A percentile compares a stretch with the other conserved stretches of the same genome.
phyloP scores from a whole-genome alignment of 2,329 filamentous ascomycete species.

The Cladosporium oxysporum region DNA sequence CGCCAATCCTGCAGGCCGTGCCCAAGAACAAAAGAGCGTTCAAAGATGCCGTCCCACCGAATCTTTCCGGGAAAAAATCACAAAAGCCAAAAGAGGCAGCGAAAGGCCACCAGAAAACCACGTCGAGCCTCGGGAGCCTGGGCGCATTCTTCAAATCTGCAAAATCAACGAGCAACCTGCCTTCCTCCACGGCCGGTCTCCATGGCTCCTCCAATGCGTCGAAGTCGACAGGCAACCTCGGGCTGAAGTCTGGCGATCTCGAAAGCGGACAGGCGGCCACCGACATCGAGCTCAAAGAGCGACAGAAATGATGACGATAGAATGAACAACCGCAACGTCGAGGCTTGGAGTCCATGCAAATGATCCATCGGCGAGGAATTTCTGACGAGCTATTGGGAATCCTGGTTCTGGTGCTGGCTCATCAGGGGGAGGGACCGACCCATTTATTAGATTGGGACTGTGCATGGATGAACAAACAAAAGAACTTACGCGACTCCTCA shows the following conservation, averaged over 20 bases:
- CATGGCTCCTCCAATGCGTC: not conserved
- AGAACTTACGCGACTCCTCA: not conserved
- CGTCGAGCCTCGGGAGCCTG: conserved; percentile 9
- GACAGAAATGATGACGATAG: not conserved
- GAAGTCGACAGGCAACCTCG: conserved; percentile 2
- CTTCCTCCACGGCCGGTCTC: not conserved
- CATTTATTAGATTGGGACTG: not conserved
- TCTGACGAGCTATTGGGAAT: not conserved
- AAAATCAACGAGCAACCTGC: not conserved
- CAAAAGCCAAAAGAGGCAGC: not conserved
- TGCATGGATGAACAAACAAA: not conserved
- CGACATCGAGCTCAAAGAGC: not conserved
- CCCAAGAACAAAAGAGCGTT: conserved; percentile 23
- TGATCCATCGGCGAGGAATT: not conserved
- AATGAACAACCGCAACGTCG: not conserved
- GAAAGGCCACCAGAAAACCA: conserved; percentile 3
- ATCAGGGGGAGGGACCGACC: not conserved
- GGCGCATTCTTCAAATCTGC: conserved; percentile 6
- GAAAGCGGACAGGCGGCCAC: not conserved
- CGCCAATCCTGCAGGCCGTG: not conserved
- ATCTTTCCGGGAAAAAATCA: conserved; percentile 14
- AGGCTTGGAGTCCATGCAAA: not conserved
- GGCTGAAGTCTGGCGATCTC: not conserved
- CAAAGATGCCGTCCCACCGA: conserved; percentile 19
- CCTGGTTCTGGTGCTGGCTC: conserved; percentile 1